phyloP scores from a whole-genome alignment of 805 yeast genomes.

The Teunomyces stri region DNA sequence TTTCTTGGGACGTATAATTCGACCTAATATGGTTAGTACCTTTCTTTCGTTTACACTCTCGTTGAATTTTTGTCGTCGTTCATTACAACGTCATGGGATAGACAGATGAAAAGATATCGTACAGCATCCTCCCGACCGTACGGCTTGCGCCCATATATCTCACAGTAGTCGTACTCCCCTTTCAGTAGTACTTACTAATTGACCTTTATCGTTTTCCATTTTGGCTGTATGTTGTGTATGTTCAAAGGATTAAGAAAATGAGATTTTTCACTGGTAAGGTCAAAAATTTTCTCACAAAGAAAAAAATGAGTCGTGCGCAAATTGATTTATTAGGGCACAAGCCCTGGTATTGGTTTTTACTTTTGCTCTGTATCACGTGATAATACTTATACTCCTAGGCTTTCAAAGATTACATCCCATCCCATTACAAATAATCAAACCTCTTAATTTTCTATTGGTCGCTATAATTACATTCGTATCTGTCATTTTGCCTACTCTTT shows the following conservation, averaged over 20 bases:
- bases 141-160: not conserved
- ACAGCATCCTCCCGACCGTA: not conserved
- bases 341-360: not conserved
- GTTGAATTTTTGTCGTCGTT: not conserved
- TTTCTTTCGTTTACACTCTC: not conserved
- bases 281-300: constrained; percentile 2
- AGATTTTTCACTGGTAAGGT: constrained; percentile 5
- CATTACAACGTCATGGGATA: not conserved
- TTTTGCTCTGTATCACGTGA: not conserved
- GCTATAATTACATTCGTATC: not conserved
- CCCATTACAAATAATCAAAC: no score
- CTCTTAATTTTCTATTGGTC: not conserved
- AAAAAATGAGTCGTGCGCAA: constrained; percentile 1
- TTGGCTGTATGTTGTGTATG: constrained; percentile 39
- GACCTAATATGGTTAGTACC: constrained; percentile 59
- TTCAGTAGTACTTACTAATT: constrained; percentile 74
- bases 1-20: constrained; percentile 99
- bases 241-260: constrained; percentile 13
- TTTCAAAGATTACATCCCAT: no score
- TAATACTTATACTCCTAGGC: no score
- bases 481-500: not conserved
- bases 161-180: not conserved
- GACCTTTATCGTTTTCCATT: constrained; percentile 99
- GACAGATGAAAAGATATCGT: not conserved
- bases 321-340: constrained; percentile 4